Conservation (phyloP, 1,139 yeast genomes). For the Taphrina pruni region DNA sequence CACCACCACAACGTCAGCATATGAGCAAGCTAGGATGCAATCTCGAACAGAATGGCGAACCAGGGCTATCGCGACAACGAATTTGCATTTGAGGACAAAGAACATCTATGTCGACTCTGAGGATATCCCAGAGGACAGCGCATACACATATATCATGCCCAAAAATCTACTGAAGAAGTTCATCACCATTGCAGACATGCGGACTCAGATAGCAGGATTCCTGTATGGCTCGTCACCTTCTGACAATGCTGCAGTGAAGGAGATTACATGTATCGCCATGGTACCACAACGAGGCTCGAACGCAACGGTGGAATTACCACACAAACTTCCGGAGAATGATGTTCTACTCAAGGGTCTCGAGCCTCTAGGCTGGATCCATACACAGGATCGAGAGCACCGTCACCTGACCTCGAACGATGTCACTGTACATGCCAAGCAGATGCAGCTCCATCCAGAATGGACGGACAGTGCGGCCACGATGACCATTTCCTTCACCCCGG, state of each 20-base stretch:
- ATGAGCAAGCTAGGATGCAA: slow-evolving; percentile 81
- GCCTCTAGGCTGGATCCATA: slow-evolving; percentile 54
- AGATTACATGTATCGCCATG: slow-evolving; percentile 73
- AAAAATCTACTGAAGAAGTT: slow-evolving; percentile 78
- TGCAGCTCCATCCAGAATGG: slow-evolving; percentile 52
- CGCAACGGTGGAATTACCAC: slow-evolving; percentile 64
- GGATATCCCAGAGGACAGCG: slow-evolving; percentile 61
- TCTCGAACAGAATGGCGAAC: slow-evolving; percentile 92
- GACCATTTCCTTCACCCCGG: slow-evolving; percentile 77
- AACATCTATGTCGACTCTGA: slow-evolving; percentile 74
- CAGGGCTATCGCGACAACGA: slow-evolving; percentile 79
- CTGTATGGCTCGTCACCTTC: slow-evolving; percentile 76
- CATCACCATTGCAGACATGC: slow-evolving; percentile 77
- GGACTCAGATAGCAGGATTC: slow-evolving; percentile 82
- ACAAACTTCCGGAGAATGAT: slow-evolving; percentile 48
- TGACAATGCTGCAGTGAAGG: slow-evolving; percentile 75
- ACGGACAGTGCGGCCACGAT: slow-evolving; percentile 60
- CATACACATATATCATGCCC: slow-evolving; percentile 76
- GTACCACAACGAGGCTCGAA: slow-evolving; percentile 88
- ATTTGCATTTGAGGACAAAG: slow-evolving; percentile 74
- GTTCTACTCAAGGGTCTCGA: slow-evolving; percentile 52
- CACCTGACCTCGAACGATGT: slow-evolving; percentile 74
- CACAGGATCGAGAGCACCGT: slow-evolving; percentile 65
- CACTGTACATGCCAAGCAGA: slow-evolving; percentile 62
- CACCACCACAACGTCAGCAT: slow-evolving; percentile 88